Base-by-base conservation (phyloP, 2,329 filamentous ascomycete genomes). In the Cyphellophora europaea region DNA sequence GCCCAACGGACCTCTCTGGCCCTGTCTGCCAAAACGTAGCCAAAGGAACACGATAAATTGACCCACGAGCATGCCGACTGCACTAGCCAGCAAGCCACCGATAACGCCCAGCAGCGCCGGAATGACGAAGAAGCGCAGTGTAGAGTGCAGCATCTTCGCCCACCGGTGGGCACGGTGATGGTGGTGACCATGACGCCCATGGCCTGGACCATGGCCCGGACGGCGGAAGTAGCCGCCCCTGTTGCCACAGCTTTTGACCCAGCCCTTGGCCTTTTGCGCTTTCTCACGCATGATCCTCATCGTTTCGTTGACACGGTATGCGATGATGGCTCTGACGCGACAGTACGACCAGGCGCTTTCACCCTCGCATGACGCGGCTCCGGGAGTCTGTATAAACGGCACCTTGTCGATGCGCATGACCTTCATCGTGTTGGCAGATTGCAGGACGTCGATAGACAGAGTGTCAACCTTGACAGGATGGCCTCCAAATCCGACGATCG, bases 61-160 rank as follows among this genome's bases (percentile, higher is more conserved):
- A 18, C 63, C 64, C 29, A 66, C 53, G n/a, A 68, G 48, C 59
- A 67, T 63, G 30, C 63, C 65, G 28, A 68, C 44, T 6, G 59
- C 61, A 40, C 59, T 63, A 17, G 64, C 63, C 28, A 58, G 53
- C 35, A 68, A 47, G 37, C 63, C 64, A 17, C 63, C 62, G 16
- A 64, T 49, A 19, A 67, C 53, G 27, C 65, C 65, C 5, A 66
- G 47, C 2, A 63, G 37, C 18, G 61, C 61, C 3, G 64, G 65
- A 31, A 68, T 50, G 30, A 67, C 43, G 19, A 67, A 59, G 43
- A 64, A 59, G 27, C 58, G 61, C 15, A 67, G 47, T 13, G 62
- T 51, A n/a, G 58, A 56, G 39, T 54, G 58, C 11, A 57, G 49
- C 44, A 63, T 58, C 27, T 53, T 53, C 32, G 53, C 51, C 12